Evolutionary conservation across 306 rosid genomes (phyloP), one percentile per base, ranked within the genome.

Genomic region (Quercus rubra): DNA sequence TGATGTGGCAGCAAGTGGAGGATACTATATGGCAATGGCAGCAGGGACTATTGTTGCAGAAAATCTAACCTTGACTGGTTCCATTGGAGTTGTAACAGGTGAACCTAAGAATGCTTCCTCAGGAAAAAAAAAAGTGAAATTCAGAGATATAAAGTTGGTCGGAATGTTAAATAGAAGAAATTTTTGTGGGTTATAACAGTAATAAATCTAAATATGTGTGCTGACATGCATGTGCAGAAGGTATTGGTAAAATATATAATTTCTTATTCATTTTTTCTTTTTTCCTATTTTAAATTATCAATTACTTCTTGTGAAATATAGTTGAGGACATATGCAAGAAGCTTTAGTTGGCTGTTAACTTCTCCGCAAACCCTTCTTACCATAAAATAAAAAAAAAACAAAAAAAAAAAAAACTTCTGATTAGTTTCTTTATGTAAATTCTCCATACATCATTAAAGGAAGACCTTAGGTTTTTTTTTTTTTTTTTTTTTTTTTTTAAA

Each of bases 1-100:
- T 77, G 97, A 95, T 89, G 89, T 92, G 76, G 96, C 99, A 58
- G 98, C 98, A 78, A 95, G 99, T 83, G 99, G 99, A 77, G 96
- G 99, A 69, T 95, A 92, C 88, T 91, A 92, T 82, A 91, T 92
- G 97, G 99, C 98, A 68, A 95, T 95, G 99, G 99, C 93, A 79
- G 91, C 97, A 75, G 91, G 89, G 64, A 68, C 91, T 75, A 90
- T 95, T 90, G 99, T 95, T 82, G 96, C 98, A 18, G 99, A 95
- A 84, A 91, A 78, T 83, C 88, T 95, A 51, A 92, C 98, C 79
- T 82, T 91, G 75, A 92, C 99, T 72, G 98, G 99, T 68, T 95
- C 99, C 64, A 95, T 95, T 83, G 98, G 99, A 74, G 99, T 95
- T 81, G 96, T 92, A 56, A 78, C 94, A 80, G 98, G 97, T 95